Evolutionary conservation across 2,329 filamentous ascomycete species (phyloP), one percentile per base, ranked within the genome.

Genomic region (Aspergillus melleus): DNA sequence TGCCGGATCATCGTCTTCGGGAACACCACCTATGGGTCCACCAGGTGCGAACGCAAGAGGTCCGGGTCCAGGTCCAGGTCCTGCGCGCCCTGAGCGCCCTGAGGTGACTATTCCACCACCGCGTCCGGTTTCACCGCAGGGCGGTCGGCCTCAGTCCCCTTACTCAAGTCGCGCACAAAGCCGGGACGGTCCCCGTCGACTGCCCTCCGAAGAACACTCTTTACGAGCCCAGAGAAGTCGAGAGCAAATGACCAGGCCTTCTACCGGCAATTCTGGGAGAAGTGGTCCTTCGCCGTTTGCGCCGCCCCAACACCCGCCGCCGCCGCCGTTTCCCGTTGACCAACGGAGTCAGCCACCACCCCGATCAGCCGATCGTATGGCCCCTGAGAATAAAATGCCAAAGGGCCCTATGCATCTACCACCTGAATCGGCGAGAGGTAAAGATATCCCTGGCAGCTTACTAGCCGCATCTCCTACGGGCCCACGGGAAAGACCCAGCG

Each of bases 1-100:
- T 50, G 80, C 90, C 36, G 90, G 89, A 49, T 80, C 52, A 66
- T 69, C 65, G 4, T 52, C 66, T 19, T 36, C 57, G 2, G 54
- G 52, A 39, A 49, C 61, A 9, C 49, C 60, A 63, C 14, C 62
- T 9, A 24, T 67, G 32, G 59, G 57, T 14, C 64, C 67, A 36
- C 68, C 68, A 22, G 68, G 65, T 46, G 55, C 71, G 16, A 47
- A 47, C 11, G 32, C 61, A 36, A 71, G 70, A 57, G 64, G 62
- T 6, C 70, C 66, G 54, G 61, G 58, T 6, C 70, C 66, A 55
- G 61, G 58, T 44, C 64, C 64, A 53, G 66, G 60, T 32, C 61
- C 68, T 53, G 61, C 64, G 47, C 66, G 61, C 20, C 61, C 68
- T 53, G 61, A 64, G 47, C 66, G 61, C 20, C 61, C 66, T 56